Percentiles rank a stretch among this genome's conserved stretches.
phyloP scores from a whole-genome alignment of 768 basidiomycete species.

The Psilocybe sp. region DNA sequence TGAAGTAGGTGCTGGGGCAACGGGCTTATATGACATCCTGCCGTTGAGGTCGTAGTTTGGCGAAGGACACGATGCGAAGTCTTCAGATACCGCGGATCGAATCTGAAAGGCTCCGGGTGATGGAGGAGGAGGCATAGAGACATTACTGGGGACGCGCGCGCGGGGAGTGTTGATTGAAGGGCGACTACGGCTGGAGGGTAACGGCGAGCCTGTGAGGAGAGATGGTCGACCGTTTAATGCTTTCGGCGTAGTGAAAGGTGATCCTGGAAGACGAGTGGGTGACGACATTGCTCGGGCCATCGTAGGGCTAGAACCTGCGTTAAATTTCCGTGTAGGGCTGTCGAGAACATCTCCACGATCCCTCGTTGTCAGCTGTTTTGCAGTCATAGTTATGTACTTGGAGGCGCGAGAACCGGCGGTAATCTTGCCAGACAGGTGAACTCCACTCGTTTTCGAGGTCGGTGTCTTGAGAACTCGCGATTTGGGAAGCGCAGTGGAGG shows the following conservation, averaged over 20 bases:
- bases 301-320: slow-evolving; percentile 16
- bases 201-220: slow-evolving; percentile 31
- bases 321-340: slow-evolving; percentile 27
- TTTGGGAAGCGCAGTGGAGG: slow-evolving; percentile 34
- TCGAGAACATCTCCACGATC: slow-evolving; percentile 21
- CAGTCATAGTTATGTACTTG: slow-evolving; percentile 82
- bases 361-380: slow-evolving; percentile 68
- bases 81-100: slow-evolving; percentile 1
- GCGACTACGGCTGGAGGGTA: slow-evolving; percentile 30
- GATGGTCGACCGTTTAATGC: slow-evolving; percentile 29
- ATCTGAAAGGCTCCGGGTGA: slow-evolving; percentile 43
- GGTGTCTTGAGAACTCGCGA: slow-evolving; percentile 30
- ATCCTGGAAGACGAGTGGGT: slow-evolving; percentile 47
- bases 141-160: slow-evolving; percentile 64
- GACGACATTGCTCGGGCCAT: slow-evolving; percentile 35
- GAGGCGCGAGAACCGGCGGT: slow-evolving; percentile 84
- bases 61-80: slow-evolving; percentile 26
- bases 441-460: slow-evolving; percentile 24
- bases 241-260: slow-evolving; percentile 71
- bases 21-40: slow-evolving; percentile 1
- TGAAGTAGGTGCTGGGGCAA: slow-evolving; percentile 16
- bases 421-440: slow-evolving; percentile 44
- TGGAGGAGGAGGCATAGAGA: slow-evolving; percentile 80
- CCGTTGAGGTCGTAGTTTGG: neutral
- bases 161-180: slow-evolving; percentile 57